Evolutionary conservation across 2,329 filamentous ascomycete species (phyloP).

Genomic region (Ramularia endophylla): DNA sequence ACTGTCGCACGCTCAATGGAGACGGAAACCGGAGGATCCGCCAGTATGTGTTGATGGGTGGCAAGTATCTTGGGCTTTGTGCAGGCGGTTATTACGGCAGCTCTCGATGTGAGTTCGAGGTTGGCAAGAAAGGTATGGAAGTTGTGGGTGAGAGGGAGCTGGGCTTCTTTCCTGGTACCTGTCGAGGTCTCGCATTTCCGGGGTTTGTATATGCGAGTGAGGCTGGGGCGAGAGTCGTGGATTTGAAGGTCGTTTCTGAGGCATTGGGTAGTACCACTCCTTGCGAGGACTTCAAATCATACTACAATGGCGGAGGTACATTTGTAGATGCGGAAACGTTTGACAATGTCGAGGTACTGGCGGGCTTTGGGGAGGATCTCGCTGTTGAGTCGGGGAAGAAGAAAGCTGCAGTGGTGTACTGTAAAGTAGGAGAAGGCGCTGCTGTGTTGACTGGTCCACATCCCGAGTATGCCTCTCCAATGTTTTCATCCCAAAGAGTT

Average conservation of each 20-base stretch:
- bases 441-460: constrained; percentile 81
- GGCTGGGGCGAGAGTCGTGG: constrained; percentile 67
- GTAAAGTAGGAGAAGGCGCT: constrained; percentile 72
- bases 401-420: constrained; percentile 75
- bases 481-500: neutral
- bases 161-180: constrained; percentile 79
- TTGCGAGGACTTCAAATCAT: constrained; percentile 62
- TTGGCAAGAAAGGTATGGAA: constrained; percentile 72
- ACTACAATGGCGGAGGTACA: constrained; percentile 92
- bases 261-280: constrained; percentile 50
- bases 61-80: constrained; percentile 84
- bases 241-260: constrained; percentile 58
- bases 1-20: constrained; percentile 82
- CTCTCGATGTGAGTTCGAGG: constrained; percentile 81
- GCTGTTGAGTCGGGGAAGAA: constrained; percentile 69
- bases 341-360: constrained; percentile 70
- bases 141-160: constrained; percentile 82
- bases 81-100: constrained; percentile 91
- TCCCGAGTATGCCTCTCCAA: constrained; percentile 64
- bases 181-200: constrained; percentile 77
- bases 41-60: constrained; percentile 80
- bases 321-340: constrained; percentile 73
- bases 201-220: constrained; percentile 92
- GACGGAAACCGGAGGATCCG: constrained; percentile 77
- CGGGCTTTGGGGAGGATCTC: constrained; percentile 68